A percentile compares a stretch with the other conserved stretches of the same genome.
These are phyloP conservation scores for Mytilinidion resinicola DNA, from an alignment of 495 filamentous ascomycete genomes.

Conservation along the genomic window DNA sequence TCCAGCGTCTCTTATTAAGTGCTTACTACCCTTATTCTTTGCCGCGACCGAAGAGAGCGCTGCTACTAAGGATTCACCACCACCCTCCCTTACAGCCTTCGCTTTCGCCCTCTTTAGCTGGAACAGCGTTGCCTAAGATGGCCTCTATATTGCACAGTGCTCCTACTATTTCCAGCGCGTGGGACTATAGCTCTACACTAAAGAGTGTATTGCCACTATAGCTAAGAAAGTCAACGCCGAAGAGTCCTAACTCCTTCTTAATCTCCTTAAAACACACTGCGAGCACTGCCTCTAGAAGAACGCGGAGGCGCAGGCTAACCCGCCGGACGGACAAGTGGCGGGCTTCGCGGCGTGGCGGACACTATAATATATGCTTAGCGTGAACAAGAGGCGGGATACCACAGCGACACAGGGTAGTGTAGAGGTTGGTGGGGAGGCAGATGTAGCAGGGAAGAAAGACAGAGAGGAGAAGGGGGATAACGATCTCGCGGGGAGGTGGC, in stretches of 20 bases:
- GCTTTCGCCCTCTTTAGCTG: slow-evolving; percentile 79
- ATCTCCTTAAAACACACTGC: slow-evolving; percentile 33
- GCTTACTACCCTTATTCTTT: slow-evolving; percentile 14
- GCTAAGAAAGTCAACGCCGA: slow-evolving; percentile 38
- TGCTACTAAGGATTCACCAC: slow-evolving; percentile 21
- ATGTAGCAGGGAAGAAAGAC: background rate
- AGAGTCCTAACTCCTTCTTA: slow-evolving; percentile 28
- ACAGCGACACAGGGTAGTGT: background rate
- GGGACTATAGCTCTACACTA: slow-evolving; percentile 82
- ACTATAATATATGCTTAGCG: slow-evolving; percentile 17
- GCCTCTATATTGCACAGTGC: slow-evolving; percentile 65
- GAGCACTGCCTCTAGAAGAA: slow-evolving; percentile 41
- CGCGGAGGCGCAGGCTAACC: slow-evolving; percentile 26
- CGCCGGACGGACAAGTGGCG: slow-evolving; percentile 20
- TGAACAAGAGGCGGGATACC: slow-evolving; percentile 1
- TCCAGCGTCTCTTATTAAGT: slow-evolving; percentile 1
- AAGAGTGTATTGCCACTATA: slow-evolving; percentile 20
- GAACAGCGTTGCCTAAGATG: slow-evolving; percentile 61
- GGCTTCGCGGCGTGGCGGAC: slow-evolving; percentile 33
- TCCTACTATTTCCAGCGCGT: slow-evolving; percentile 79
- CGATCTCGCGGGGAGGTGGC: slow-evolving; percentile 17
- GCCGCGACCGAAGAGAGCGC: slow-evolving; percentile 15
- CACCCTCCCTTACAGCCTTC: slow-evolving; percentile 60
- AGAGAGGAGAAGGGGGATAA: background rate
- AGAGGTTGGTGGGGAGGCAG: background rate